These are phyloP conservation scores for Tarenaya hassleriana DNA, from an alignment of 345 rosid species.

Conservation along the genomic window DNA sequence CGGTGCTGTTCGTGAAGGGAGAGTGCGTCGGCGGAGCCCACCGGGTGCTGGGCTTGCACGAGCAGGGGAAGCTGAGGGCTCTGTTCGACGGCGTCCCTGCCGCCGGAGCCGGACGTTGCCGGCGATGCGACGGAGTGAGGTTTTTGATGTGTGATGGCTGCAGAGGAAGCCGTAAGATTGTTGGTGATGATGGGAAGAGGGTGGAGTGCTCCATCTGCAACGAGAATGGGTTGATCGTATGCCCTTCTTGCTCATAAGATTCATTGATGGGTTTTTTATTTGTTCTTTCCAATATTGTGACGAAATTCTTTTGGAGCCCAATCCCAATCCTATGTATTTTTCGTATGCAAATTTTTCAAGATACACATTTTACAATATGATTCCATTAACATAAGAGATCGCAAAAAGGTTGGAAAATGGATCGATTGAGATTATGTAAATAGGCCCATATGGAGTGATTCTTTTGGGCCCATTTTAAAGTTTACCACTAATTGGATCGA, in stretches of 20 bases:
- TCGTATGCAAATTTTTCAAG: no score
- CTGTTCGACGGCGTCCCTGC: conserved; percentile 52
- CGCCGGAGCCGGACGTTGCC: conserved; percentile 34
- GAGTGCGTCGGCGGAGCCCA: conserved; percentile 83
- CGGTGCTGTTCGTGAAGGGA: conserved; percentile 71
- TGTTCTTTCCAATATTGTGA: background rate
- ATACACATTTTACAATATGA: no score
- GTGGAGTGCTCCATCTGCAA: conserved; percentile 57
- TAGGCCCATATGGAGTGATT: no score
- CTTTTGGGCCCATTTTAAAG: no score
- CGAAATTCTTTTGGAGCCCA: background rate
- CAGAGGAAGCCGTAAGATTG: conserved; percentile 57
- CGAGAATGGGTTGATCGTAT: conserved; percentile 76
- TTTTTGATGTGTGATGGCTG: conserved; percentile 65
- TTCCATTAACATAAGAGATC: no score
- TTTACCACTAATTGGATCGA: no score
- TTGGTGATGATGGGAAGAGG: conserved; percentile 28
- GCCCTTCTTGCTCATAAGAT: conserved; percentile 48
- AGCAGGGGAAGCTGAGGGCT: conserved; percentile 60
- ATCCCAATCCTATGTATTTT: no score
- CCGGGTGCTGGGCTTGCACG: conserved; percentile 51
- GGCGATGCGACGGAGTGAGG: conserved; percentile 51
- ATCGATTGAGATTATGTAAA: no score
- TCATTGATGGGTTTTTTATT: background rate
- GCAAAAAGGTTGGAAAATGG: no score